Evolutionary conservation across 352 stramenopile species (phyloP).

Genomic region (Phytophthora pluvialis): DNA sequence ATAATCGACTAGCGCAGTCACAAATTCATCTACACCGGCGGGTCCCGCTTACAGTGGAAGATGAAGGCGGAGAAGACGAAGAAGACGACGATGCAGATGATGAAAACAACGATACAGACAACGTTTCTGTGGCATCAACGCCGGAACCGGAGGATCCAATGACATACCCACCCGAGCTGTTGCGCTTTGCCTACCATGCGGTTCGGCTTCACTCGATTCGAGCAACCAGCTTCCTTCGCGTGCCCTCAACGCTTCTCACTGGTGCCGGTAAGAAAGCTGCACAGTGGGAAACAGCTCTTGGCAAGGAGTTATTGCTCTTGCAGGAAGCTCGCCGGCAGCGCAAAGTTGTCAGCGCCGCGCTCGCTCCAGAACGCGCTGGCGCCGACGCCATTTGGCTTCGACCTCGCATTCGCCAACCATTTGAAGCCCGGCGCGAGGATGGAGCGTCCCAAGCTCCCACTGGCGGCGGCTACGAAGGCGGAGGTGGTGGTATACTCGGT

Average conservation of each 20-base stretch:
- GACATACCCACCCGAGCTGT: conserved; percentile 47
- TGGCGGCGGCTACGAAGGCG: conserved; percentile 39
- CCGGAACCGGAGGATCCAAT: conserved; percentile 13
- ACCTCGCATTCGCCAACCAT: conserved; percentile 33
- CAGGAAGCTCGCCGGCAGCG: conserved; percentile 63
- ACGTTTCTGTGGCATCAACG: conserved; percentile 9
- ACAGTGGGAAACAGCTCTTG: conserved; percentile 55
- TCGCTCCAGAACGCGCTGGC: conserved; percentile 31
- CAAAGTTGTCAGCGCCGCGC: conserved; percentile 30
- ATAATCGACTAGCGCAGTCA: conserved; percentile 37
- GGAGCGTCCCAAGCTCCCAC: conserved; percentile 15
- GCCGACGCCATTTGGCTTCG: conserved; percentile 45
- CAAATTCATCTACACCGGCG: conserved; percentile 26
- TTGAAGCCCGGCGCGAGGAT: conserved; percentile 31
- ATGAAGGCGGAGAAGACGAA: conserved; percentile 10
- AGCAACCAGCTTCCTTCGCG: conserved; percentile 64
- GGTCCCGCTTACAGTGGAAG: conserved; percentile 3
- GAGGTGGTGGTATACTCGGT: conserved; percentile 15
- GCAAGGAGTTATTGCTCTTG: conserved; percentile 54
- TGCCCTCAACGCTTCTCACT: conserved; percentile 48
- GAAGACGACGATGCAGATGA: conserved; percentile 26
- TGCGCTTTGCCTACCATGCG: conserved; percentile 63
- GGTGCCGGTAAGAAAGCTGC: conserved; percentile 26
- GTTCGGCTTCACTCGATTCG: conserved; percentile 63
- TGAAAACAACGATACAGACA: conserved; percentile 15